A percentile compares a stretch with the other conserved stretches of the same genome.
Evolutionary conservation across 305 asterid species (phyloP).

Genomic region (Solanum aculeatissimum): DNA sequence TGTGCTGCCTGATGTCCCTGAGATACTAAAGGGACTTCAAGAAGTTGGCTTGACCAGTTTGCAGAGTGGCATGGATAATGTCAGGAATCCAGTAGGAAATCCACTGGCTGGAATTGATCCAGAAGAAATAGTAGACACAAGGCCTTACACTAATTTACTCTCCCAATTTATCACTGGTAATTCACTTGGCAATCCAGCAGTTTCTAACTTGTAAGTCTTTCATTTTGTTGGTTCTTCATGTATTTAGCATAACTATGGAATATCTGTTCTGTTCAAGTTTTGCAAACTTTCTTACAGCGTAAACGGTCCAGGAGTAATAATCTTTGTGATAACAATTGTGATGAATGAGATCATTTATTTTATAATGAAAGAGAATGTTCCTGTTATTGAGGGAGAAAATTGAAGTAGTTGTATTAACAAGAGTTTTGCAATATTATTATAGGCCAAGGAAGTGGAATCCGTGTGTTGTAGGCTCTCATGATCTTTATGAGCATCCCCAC

Average conservation of each 20-base stretch:
- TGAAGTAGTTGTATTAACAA: not conserved
- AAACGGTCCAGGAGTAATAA: not conserved
- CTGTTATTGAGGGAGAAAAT: not conserved
- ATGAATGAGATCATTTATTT: not conserved
- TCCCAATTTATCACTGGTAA: slow-evolving; percentile 42
- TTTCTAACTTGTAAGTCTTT: slow-evolving; percentile 7
- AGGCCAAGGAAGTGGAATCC: slow-evolving; percentile 99
- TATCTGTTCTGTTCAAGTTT: not conserved
- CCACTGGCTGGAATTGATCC: slow-evolving; percentile 86
- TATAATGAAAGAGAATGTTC: not conserved
- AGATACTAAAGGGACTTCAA: slow-evolving; percentile 65
- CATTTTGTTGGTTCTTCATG: not conserved
- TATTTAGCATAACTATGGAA: not conserved
- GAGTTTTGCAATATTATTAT: slow-evolving; percentile 1
- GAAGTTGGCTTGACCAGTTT: slow-evolving; percentile 86
- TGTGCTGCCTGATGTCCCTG: slow-evolving; percentile 76
- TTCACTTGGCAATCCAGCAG: slow-evolving; percentile 61
- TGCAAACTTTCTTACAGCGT: not conserved
- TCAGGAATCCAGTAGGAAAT: slow-evolving; percentile 88
- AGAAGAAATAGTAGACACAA: slow-evolving; percentile 59
- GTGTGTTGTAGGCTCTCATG: slow-evolving; percentile 89
- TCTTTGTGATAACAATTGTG: not conserved
- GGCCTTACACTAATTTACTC: slow-evolving; percentile 42
- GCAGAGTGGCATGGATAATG: slow-evolving; percentile 99
- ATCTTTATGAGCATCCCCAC: slow-evolving; percentile 94